phyloP scores from a whole-genome alignment of 2,329 filamentous ascomycete species.

The Bipolaris gigantea region DNA sequence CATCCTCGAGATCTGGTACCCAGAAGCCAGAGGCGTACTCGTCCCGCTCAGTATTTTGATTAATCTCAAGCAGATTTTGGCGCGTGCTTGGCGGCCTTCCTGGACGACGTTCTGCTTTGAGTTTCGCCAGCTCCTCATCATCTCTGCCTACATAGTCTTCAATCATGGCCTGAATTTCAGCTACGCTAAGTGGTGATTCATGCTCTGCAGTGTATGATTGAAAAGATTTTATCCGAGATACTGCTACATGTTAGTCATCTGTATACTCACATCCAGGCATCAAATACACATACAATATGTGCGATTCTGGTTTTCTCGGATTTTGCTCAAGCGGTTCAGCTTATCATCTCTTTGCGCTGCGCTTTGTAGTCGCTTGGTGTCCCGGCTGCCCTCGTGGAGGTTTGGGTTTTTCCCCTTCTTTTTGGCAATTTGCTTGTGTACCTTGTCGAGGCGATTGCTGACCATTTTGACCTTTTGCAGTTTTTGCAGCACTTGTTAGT shows the following conservation, averaged over 20 bases:
- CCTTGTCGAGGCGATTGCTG: constrained; percentile 71
- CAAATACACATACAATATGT: constrained; percentile 62
- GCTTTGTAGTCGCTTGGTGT: constrained; percentile 77
- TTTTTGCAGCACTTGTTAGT: constrained; percentile 8
- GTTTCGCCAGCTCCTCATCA: constrained; percentile 67
- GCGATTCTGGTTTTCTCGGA: constrained; percentile 73
- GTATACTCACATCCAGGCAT: neutral
- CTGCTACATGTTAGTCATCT: constrained; percentile 44
- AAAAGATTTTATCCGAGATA: constrained; percentile 71
- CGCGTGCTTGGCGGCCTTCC: constrained; percentile 77
- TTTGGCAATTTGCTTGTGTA: constrained; percentile 86
- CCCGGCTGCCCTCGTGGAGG: constrained; percentile 85
- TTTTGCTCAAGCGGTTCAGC: constrained; percentile 70
- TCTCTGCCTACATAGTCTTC: constrained; percentile 59
- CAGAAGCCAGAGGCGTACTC: constrained; percentile 85
- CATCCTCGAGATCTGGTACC: constrained; percentile 76
- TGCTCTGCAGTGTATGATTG: constrained; percentile 64
- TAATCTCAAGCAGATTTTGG: constrained; percentile 76
- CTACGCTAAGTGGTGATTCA: constrained; percentile 50
- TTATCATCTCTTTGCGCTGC: constrained; percentile 82
- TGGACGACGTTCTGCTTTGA: constrained; percentile 71
- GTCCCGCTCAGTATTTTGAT: constrained; percentile 69
- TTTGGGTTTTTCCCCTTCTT: constrained; percentile 76
- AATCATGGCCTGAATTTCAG: constrained; percentile 59
- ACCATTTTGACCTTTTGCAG: constrained; percentile 30